Conservation (phyloP, 83 land plant species). For the Diphasiastrum complanatum region DNA sequence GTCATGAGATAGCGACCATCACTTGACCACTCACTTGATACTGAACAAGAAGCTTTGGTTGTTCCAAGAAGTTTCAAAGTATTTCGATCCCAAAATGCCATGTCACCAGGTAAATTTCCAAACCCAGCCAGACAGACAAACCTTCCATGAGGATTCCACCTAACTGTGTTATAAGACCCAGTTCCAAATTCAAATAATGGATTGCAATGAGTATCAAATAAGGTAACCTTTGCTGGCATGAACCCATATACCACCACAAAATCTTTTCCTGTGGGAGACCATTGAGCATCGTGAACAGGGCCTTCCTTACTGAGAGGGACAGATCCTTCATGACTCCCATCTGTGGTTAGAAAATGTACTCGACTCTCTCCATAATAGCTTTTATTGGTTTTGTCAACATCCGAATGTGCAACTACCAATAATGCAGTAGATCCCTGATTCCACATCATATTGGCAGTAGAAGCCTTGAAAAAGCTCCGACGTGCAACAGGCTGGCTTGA, state of each 20-base stretch:
- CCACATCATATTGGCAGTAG: conserved; percentile 72
- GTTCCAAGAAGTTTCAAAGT: conserved; percentile 57
- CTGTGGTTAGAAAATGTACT: conserved; percentile 76
- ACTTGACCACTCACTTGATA: conserved; percentile 98
- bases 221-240: conserved; percentile 91
- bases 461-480: conserved; percentile 80
- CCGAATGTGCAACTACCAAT: conserved; percentile 71
- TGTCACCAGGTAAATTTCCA: conserved; percentile 95
- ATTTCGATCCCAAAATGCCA: conserved; percentile 88
- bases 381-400: conserved; percentile 98
- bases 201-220: conserved; percentile 83
- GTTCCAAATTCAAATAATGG: conserved; percentile 77
- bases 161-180: conserved; percentile 89
- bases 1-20: conserved; percentile 92
- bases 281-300: conserved; percentile 94
- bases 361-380: conserved; percentile 97
- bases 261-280: conserved; percentile 90
- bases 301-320: conserved; percentile 99
- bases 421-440: conserved; percentile 83
- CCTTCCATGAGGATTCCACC: conserved; percentile 97
- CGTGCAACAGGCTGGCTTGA: conserved; percentile 72
- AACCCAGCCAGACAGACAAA: conserved; percentile 99
- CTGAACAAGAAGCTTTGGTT: conserved; percentile 83
- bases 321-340: conserved; percentile 84
- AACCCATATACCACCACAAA: conserved; percentile 97